Evolutionary conservation across 228 moss, liverwort and hornwort species (phyloP), one percentile per base, ranked within the genome.

Genomic region (Sphagnum magellanicum): DNA sequence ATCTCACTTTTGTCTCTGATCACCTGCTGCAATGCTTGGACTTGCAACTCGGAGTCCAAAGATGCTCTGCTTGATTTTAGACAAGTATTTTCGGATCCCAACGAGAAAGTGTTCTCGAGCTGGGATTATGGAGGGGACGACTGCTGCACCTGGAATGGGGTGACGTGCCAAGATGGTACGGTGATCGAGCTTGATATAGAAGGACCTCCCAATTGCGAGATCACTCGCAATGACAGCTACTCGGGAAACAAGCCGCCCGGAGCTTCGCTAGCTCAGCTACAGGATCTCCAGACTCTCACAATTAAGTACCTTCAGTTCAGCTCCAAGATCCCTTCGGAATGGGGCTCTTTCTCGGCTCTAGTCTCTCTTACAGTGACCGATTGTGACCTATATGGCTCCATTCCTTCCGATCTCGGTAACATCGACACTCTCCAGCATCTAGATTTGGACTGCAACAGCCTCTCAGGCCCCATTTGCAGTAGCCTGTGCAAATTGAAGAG

Each of bases 121-220:
- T 90, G 88, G 90, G 58, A 53, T 0, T 32, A 62, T 46, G 82
- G 65, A 15, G 73, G 48, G 49, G 63, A 60, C 60, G 77, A 86
- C 6, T 87, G 87, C 64, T 90, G 90, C 81, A 69, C 71, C 7
- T 88, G 88, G 80, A 52, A 61, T 5, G 90, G 90, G 14, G 74
- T 90, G 5, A 77, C 80, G 11, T 90, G 90, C 81, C 80, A 79
- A 68, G 73, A 76, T 51, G 78, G 73, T 4, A 70, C 70, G 0
- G 59, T 81, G 49, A 74, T 71, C 55, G 71, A 10, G 52, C 60
- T 84, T 48, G 68, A 78, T 11, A 66, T 84, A 17, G 80, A 76
- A 51, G 84, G 87, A 0, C 82, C 82, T 8, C 12, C 55, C 8
- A 55, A 55, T 55, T 50, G 76, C 67, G 61, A 58, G 7, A 62